Base-by-base conservation (phyloP, 2,329 filamentous ascomycete species). In the Epichloe gansuensis region DNA sequence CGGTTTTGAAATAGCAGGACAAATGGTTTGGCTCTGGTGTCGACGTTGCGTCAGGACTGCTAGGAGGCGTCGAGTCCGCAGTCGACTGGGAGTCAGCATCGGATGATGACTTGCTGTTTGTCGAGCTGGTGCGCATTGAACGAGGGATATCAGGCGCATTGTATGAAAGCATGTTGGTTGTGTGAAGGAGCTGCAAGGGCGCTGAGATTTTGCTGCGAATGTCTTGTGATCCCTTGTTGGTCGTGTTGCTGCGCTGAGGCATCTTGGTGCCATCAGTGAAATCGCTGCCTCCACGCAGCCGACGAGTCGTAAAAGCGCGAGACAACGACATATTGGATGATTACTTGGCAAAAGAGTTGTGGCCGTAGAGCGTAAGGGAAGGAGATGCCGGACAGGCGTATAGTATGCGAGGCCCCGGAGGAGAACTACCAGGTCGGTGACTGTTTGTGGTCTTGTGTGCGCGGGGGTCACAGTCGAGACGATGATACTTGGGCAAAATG, bases 121-220 rank as follows among this genome's bases (percentile, higher is more conserved):
- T 74, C 6, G 71, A 72, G 61, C 74, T 74, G 63, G 73, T 73
- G 41, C 77, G 80, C 11, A 73, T 61, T n/a, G 58, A 66, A 63
- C 63, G 76, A 45, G 74, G 73, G 56, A 96, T 83, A 65, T 96
- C 86, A 49, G 91, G 91, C 9, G 93, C 91, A 65, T 91, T 91
- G 77, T 95, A 95, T 7, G 89, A 90, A 52, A 96, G 83, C 80
- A 94, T 89, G 70, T 97, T 98, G 60, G 93, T 97, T 5, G 91
- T 95, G 55, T 93, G 94, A 48, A 96, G 75, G 57, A 98, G 78
- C 68, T 90, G 84, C 51, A 95, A 78, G 0, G 93, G 93, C 3
- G 78, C 81, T 1, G 93, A 98, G 65, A 98, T 98, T 73, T 90
- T 84, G 65, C 77, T 68, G 54, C 85, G 80, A 59, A 82, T 57